These are phyloP conservation scores for Tanacetum coccineum DNA, from an alignment of 129 eudicot species.

Conservation along the genomic window DNA sequence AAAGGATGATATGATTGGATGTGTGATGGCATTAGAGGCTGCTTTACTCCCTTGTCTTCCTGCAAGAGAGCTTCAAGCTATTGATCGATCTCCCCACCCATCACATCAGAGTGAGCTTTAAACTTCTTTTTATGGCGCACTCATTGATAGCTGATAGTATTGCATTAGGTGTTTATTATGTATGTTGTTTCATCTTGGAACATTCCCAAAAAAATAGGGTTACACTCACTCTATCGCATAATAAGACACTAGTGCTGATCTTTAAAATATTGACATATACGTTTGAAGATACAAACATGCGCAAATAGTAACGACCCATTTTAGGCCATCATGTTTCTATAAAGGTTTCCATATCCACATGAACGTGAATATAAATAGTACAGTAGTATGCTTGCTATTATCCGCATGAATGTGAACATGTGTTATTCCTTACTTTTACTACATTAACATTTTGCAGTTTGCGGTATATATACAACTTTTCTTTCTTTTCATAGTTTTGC, in stretches of 20 bases:
- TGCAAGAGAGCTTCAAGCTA: constrained; percentile 98
- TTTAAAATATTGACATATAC: background rate
- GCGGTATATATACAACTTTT: too few relatives aligned
- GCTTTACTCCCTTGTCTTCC: constrained; percentile 97
- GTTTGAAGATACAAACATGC: background rate
- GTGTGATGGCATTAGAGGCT: constrained; percentile 81
- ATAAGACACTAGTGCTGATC: background rate
- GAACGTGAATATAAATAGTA: too few relatives aligned
- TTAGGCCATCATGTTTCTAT: too few relatives aligned
- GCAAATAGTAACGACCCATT: background rate
- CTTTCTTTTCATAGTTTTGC: too few relatives aligned
- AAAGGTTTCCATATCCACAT: too few relatives aligned
- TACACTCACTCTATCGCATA: too few relatives aligned
- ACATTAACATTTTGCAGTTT: too few relatives aligned
- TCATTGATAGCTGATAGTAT: background rate
- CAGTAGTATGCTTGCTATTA: too few relatives aligned
- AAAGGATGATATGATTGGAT: constrained; percentile 72
- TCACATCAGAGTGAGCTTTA: constrained; percentile 74
- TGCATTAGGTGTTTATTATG: constrained; percentile 8
- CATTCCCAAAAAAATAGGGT: too few relatives aligned
- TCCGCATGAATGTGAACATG: too few relatives aligned
- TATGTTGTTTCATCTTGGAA: too few relatives aligned
- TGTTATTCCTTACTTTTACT: too few relatives aligned
- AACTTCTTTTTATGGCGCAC: background rate
- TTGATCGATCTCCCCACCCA: constrained; percentile 94